Conservation (phyloP, 768 basidiomycete genomes). For the Paxillus involutus region DNA sequence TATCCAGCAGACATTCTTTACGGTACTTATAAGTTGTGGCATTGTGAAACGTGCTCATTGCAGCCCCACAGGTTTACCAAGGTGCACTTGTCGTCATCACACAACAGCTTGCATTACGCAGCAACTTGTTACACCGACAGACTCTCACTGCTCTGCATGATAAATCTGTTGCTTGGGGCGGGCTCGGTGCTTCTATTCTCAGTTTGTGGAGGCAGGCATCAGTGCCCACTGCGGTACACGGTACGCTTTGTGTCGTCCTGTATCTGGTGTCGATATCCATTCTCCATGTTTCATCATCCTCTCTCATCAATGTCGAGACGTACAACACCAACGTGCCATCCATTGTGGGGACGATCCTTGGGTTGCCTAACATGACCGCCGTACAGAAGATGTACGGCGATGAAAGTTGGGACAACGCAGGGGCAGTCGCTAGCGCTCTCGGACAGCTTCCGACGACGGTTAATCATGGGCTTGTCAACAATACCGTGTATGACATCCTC, state of each 20-base stretch:
- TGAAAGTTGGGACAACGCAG: not conserved
- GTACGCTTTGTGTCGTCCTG: conserved; percentile 2
- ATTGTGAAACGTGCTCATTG: not conserved
- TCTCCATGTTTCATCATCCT: conserved; percentile 11
- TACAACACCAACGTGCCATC: not conserved
- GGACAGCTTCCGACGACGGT: not conserved
- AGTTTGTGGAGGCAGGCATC: conserved; percentile 6
- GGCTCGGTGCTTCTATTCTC: conserved; percentile 7
- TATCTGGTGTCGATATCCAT: conserved; percentile 9
- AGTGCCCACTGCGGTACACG: conserved; percentile 1
- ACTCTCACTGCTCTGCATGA: conserved; percentile 12
- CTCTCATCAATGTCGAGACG: conserved; percentile 2
- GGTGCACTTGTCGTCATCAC: conserved; percentile 8
- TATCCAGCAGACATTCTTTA: not conserved
- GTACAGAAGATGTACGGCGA: not conserved
- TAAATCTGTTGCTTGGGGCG: conserved; percentile 8
- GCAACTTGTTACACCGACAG: conserved; percentile 6
- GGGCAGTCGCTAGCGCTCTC: not conserved
- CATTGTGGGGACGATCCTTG: not conserved
- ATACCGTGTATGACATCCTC: conserved; percentile 13
- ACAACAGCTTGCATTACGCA: conserved; percentile 7
- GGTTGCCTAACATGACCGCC: not conserved
- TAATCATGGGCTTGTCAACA: conserved; percentile 3
- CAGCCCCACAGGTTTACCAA: not conserved
- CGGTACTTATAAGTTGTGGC: not conserved